phyloP scores from a whole-genome alignment of 1,139 yeast genomes.

The Oligophagozyma castellii region DNA sequence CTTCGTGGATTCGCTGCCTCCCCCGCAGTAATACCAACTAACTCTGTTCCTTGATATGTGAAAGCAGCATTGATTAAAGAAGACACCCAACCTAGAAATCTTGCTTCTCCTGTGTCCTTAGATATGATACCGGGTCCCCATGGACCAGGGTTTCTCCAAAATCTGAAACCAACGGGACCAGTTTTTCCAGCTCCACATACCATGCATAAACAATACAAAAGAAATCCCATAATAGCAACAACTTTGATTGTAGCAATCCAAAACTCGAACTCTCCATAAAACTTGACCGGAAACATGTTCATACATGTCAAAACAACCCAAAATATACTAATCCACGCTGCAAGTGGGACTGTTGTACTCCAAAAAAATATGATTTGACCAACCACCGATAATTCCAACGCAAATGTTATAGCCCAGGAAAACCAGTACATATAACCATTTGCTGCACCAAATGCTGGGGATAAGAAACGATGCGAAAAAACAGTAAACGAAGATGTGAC shows the following conservation, averaged over 20 bases:
- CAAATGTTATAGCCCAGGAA: constrained; percentile 76
- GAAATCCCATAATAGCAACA: constrained; percentile 59
- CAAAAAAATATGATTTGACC: constrained; percentile 69
- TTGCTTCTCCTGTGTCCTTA: constrained; percentile 45
- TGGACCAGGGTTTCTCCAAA: constrained; percentile 91
- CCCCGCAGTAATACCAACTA: constrained; percentile 81
- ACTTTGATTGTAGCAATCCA: constrained; percentile 62
- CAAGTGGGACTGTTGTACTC: constrained; percentile 59
- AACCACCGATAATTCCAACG: constrained; percentile 70
- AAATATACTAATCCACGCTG: constrained; percentile 60
- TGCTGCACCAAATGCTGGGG: constrained; percentile 57
- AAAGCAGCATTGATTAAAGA: constrained; percentile 60
- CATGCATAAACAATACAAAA: constrained; percentile 55
- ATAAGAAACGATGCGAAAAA: constrained; percentile 42
- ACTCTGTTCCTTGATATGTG: constrained; percentile 76
- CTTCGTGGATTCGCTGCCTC: constrained; percentile 74
- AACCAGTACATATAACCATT: constrained; percentile 82
- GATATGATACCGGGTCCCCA: constrained; percentile 51
- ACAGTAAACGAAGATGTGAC: constrained; percentile 52
- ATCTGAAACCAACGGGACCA: constrained; percentile 72
- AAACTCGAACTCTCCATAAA: constrained; percentile 59
- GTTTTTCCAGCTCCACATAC: constrained; percentile 63
- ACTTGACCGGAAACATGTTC: constrained; percentile 50
- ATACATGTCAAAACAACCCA: constrained; percentile 37
- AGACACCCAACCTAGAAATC: constrained; percentile 56